Evolutionary conservation across 805 yeast species (phyloP), one percentile per base, ranked within the genome.

Genomic region (Vanderwaltozyma polyspora): DNA sequence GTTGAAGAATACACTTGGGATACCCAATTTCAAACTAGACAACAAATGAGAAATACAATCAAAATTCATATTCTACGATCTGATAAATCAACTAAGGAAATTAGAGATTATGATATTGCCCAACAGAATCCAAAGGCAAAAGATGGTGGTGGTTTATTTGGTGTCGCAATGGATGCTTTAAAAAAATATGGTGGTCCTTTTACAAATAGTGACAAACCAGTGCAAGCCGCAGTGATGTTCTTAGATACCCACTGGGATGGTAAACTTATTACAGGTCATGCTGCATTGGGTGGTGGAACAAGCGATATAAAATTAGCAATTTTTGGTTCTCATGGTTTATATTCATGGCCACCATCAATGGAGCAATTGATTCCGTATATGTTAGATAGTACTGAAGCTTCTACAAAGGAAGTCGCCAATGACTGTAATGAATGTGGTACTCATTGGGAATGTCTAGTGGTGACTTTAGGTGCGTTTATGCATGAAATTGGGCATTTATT

Each of bases 401-500:
- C 75, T 35, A 70, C 64, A 1, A 52, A 53, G 2, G 82, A 81
- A 39, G 95, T 89, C 12, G 95, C 94, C 8, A 87, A 91, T 57
- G 98, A 91, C 57, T 66, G 79, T 45, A 72, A 74, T 47, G 80
- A 87, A 52, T 80, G 94, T 55, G 80, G 91, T 0, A 70, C 93
- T 1, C 70, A 79, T 36, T 91, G 95, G 95, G 96, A 89, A 56
- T 81, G 93, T 48, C 59, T 81, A 29, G 79, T 80, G 39, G 70
- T 89, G 23, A 83, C 95, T 2, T 52, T 83, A 47, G 97, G 98
- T 30, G 96, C 97, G 0, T 87, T 87, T 47, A 68, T 87, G 80
- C 97, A 91, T 57, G 97, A 89, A 53, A 79, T 89, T 33, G 97
- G 98, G 1, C 97, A 89, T 55, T 61, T 74, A 19, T 63, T 89